Evolutionary conservation across 495 filamentous ascomycete species (phyloP).

Genomic region (Haplographium delicatum): DNA sequence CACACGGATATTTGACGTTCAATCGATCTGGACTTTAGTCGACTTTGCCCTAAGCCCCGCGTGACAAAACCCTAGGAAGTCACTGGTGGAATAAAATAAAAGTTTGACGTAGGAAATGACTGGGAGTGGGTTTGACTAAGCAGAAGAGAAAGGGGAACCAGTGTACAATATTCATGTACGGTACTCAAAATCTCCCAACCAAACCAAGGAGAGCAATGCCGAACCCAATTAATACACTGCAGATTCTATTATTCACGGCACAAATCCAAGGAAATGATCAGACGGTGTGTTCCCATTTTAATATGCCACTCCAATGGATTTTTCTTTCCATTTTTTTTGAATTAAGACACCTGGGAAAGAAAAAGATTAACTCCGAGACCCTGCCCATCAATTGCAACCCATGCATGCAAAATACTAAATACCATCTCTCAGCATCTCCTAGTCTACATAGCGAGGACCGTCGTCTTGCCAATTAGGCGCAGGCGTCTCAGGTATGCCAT

Average conservation of each 20-base stretch:
- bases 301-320: slow-evolving; percentile 2
- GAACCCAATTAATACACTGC: too few species aligned
- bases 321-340: not conserved
- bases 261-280: not conserved
- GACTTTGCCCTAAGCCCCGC: too few species aligned
- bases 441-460: slow-evolving; percentile 51
- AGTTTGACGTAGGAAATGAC: slow-evolving; percentile 21
- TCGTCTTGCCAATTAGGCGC: slow-evolving; percentile 61
- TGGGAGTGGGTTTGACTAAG: not conserved
- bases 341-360: slow-evolving; percentile 14
- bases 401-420: not conserved
- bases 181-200: too few species aligned
- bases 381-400: not conserved
- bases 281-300: not conserved
- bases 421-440: not conserved
- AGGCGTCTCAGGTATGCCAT: slow-evolving; percentile 67
- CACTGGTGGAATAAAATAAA: too few species aligned
- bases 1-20: too few species aligned
- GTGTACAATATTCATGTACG: too few species aligned
- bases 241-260: not conserved
- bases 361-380: not conserved
- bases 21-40: too few species aligned
- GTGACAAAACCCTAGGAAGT: too few species aligned
- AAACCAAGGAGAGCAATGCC: too few species aligned
- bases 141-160: not conserved